phyloP scores from a whole-genome alignment of 2,329 filamentous ascomycete species.

The Cryphonectria carpinicola region DNA sequence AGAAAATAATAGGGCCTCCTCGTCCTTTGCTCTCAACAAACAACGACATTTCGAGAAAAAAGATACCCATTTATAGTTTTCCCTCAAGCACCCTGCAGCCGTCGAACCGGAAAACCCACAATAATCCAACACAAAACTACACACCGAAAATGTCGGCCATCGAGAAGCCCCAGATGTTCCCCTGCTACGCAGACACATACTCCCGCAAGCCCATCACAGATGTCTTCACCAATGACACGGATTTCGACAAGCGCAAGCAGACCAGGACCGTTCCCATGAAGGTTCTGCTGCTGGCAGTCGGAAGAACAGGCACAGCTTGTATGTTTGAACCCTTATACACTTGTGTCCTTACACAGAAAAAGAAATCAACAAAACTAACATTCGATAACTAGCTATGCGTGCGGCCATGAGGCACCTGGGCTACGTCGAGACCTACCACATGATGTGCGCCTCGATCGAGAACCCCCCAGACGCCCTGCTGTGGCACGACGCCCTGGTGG shows the following conservation, averaged over 20 bases:
- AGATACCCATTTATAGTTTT: neutral
- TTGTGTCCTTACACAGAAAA: neutral
- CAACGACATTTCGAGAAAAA: neutral
- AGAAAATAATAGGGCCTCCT: neutral
- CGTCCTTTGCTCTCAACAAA: neutral
- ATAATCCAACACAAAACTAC: neutral
- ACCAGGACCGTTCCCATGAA: constrained; percentile 71
- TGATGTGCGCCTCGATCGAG: constrained; percentile 72
- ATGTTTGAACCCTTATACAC: constrained; percentile 38
- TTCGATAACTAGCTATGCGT: constrained; percentile 55
- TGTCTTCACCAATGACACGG: constrained; percentile 67
- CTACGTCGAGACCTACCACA: constrained; percentile 72
- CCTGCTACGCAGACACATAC: constrained; percentile 37
- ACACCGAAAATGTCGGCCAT: constrained; percentile 17
- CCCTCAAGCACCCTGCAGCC: neutral
- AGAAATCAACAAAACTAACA: neutral
- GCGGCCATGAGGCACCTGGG: constrained; percentile 68
- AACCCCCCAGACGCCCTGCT: constrained; percentile 69
- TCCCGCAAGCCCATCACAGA: constrained; percentile 55
- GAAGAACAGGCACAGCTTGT: constrained; percentile 73
- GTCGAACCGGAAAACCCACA: neutral
- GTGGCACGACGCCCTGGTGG: constrained; percentile 69
- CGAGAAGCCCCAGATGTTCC: constrained; percentile 24
- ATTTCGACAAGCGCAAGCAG: constrained; percentile 68
- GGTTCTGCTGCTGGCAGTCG: constrained; percentile 69